phyloP scores from a whole-genome alignment of 768 basidiomycete species.

The Strobilomyces echinocephalus region DNA sequence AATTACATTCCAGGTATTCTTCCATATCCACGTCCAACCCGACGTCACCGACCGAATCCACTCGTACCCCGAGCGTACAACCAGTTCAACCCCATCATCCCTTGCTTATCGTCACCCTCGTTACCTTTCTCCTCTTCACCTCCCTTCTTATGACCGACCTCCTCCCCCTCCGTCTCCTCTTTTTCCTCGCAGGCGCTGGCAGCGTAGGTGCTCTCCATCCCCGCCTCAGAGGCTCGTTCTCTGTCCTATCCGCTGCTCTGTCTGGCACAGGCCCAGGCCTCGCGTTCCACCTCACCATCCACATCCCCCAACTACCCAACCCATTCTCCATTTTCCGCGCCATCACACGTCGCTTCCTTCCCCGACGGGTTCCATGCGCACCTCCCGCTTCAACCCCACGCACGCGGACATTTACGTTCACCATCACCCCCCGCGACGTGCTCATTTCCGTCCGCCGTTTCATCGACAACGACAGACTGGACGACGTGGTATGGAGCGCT shows the following conservation, averaged over 20 bases:
- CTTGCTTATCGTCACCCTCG: constrained; percentile 36
- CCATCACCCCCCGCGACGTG: constrained; percentile 21
- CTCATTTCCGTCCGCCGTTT: constrained; percentile 33
- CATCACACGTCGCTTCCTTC: background rate
- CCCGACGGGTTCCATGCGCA: background rate
- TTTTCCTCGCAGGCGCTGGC: constrained; percentile 31
- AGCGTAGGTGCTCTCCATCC: constrained; percentile 15
- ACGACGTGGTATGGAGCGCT: constrained; percentile 59
- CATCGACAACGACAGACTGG: constrained; percentile 62
- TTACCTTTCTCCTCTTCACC: constrained; percentile 37
- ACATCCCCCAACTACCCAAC: constrained; percentile 5
- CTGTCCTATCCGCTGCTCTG: background rate
- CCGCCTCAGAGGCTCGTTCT: background rate
- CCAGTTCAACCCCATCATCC: constrained; percentile 28
- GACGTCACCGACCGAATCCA: constrained; percentile 13
- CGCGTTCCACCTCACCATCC: constrained; percentile 12
- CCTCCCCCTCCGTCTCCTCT: constrained; percentile 46
- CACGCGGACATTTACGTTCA: constrained; percentile 12
- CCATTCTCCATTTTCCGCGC: background rate
- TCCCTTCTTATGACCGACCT: constrained; percentile 36
- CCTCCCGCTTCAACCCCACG: background rate
- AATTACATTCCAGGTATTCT: constrained; percentile 35
- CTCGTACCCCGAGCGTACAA: background rate
- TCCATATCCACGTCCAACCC: constrained; percentile 1
- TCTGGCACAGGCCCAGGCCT: constrained; percentile 16